Evolutionary conservation across 495 filamentous ascomycete genomes (phyloP).

Genomic region (Penicillium antarcticum): DNA sequence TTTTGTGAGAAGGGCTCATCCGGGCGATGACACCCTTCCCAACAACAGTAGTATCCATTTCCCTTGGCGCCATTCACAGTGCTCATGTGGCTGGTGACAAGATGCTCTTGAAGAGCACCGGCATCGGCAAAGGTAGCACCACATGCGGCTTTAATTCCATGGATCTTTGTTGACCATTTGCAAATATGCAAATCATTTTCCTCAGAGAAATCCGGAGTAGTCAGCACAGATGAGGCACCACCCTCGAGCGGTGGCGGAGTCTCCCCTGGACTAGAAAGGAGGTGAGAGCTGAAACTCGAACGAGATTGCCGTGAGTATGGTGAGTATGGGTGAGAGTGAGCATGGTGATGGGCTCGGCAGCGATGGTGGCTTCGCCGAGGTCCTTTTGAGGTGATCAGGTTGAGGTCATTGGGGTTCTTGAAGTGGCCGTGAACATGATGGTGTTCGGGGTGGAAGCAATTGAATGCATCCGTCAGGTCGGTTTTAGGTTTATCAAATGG

Average conservation of each 20-base stretch:
- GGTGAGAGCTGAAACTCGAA: conserved; percentile 41
- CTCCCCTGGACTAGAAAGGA: conserved; percentile 38
- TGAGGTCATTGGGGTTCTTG: conserved; percentile 29
- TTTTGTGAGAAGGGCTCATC: conserved; percentile 49
- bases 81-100: conserved; percentile 37
- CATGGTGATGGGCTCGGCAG: conserved; percentile 33
- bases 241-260: conserved; percentile 45
- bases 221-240: conserved; percentile 35
- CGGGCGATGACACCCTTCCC: conserved; percentile 45
- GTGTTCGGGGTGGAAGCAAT: conserved; percentile 29
- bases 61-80: conserved; percentile 43
- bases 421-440: conserved; percentile 23
- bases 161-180: conserved; percentile 31
- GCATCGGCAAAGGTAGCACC: conserved; percentile 33
- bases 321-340: conserved; percentile 37
- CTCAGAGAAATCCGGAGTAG: conserved; percentile 36
- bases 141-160: conserved; percentile 32
- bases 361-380: conserved; percentile 39
- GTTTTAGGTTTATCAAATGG: conserved; percentile 12
- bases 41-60: conserved; percentile 48
- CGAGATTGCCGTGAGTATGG: conserved; percentile 43
- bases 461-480: conserved; percentile 17
- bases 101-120: conserved; percentile 43
- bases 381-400: conserved; percentile 21
- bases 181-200: conserved; percentile 37